Percentiles rank a stretch among this genome's conserved stretches.
Conservation (phyloP, 202 grass and related monocot species). For the Schoenoplectus tabernaemontani region DNA sequence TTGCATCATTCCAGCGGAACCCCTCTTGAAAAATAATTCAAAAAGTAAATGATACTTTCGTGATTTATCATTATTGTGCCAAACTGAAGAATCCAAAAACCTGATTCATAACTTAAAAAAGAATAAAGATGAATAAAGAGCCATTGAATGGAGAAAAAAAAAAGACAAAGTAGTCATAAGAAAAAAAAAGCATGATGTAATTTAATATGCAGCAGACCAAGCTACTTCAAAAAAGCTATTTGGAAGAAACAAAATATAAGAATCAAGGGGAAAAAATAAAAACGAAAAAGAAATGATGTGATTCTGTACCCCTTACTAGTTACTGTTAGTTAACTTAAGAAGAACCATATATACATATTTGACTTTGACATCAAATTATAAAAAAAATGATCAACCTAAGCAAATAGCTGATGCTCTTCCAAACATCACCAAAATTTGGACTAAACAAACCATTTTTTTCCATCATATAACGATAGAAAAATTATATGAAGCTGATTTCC, state of each 20-base stretch:
- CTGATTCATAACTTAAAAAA: not conserved
- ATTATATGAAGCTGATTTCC: not conserved
- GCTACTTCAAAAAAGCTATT: not conserved
- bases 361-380: not conserved
- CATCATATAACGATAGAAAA: not conserved
- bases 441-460: not conserved
- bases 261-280: not conserved
- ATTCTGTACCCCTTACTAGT: not conserved
- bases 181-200: not conserved
- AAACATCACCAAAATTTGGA: not conserved
- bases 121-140: not conserved
- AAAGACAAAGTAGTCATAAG: not conserved
- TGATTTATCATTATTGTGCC: not conserved
- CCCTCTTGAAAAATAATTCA: conserved; percentile 11
- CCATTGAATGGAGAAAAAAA: not conserved
- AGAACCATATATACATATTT: not conserved
- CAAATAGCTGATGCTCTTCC: not conserved
- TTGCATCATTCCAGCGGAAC: conserved; percentile 59
- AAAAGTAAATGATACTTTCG: not conserved
- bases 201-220: not conserved
- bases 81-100: not conserved
- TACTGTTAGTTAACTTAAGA: not conserved
- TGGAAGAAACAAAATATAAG: not conserved
- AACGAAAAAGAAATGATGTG: not conserved
- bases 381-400: not conserved